These are phyloP conservation scores for Climacium dendroides DNA, from an alignment of 225 moss, liverwort and hornwort species.

Conservation along the genomic window DNA sequence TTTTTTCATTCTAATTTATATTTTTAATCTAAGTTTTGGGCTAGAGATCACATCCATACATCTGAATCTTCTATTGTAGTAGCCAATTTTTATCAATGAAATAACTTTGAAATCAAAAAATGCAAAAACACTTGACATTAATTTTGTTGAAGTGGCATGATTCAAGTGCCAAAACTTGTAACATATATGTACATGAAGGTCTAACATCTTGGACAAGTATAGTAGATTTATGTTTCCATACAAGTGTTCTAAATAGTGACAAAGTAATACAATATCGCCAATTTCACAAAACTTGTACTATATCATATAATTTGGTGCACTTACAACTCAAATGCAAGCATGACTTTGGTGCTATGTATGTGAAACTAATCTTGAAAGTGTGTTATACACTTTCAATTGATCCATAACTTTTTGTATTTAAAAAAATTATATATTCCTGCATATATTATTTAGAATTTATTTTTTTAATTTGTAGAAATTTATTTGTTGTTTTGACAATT, in stretches of 20 bases:
- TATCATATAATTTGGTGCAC: neutral
- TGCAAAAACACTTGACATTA: neutral
- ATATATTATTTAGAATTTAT: neutral
- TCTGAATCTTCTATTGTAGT: neutral
- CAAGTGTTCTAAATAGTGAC: accelerated
- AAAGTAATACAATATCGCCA: neutral
- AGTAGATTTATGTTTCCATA: neutral
- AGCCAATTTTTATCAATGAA: neutral
- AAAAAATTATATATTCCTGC: too few species aligned
- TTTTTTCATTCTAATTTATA: too few species aligned
- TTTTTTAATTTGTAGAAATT: neutral
- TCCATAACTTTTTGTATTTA: neutral
- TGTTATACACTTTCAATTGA: accelerated
- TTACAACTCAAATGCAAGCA: neutral
- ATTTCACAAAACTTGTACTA: neutral
- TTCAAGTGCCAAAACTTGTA: accelerated
- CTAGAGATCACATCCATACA: neutral
- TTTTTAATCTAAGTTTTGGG: neutral
- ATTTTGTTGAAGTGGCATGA: neutral
- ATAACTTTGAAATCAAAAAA: neutral
- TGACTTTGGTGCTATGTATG: neutral
- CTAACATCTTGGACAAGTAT: accelerated
- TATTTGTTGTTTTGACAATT: neutral
- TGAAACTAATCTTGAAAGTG: neutral
- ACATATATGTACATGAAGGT: neutral